Percentiles rank a stretch among this genome's conserved stretches.
Conservation (phyloP, 2,329 filamentous ascomycete genomes). For the Alternaria consortialis region DNA sequence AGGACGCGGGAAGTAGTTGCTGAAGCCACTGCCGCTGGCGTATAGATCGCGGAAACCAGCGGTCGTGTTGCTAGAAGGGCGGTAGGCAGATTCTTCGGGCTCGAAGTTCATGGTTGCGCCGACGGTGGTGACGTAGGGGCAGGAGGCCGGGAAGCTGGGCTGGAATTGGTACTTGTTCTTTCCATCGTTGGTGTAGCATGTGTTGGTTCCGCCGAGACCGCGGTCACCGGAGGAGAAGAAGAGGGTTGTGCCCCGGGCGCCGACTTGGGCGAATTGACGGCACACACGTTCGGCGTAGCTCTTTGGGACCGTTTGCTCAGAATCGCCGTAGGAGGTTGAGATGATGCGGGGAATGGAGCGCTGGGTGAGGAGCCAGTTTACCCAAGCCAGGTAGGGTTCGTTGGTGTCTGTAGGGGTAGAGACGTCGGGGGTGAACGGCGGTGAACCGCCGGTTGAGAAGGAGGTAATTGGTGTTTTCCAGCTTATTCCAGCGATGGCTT, state of each 20-base stretch:
- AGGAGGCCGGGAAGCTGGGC: constrained; percentile 71
- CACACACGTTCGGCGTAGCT: constrained; percentile 70
- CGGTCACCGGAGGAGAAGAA: constrained; percentile 70
- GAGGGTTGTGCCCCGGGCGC: constrained; percentile 72
- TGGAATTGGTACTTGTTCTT: constrained; percentile 64
- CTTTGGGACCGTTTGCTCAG: constrained; percentile 69
- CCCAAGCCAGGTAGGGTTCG: constrained; percentile 73
- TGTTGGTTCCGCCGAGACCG: constrained; percentile 62
- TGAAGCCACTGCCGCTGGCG: constrained; percentile 62
- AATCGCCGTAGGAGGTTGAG: constrained; percentile 72
- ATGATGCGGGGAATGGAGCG: constrained; percentile 69
- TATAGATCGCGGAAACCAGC: constrained; percentile 59
- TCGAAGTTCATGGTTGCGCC: constrained; percentile 66
- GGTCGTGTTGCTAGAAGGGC: constrained; percentile 33
- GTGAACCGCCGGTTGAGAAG: constrained; percentile 68
- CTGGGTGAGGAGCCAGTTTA: constrained; percentile 66
- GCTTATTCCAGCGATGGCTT: constrained; percentile 66
- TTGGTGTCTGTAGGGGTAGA: constrained; percentile 64
- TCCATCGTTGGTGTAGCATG: constrained; percentile 68
- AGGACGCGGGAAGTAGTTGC: constrained; percentile 59
- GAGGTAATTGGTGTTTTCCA: constrained; percentile 64
- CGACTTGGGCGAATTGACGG: constrained; percentile 70
- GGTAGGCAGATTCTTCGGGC: constrained; percentile 63
- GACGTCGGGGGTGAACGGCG: constrained; percentile 61
- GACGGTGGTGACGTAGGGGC: constrained; percentile 73